Base-by-base conservation (phyloP, 441 rosid genomes). In the Sinapis alba region DNA sequence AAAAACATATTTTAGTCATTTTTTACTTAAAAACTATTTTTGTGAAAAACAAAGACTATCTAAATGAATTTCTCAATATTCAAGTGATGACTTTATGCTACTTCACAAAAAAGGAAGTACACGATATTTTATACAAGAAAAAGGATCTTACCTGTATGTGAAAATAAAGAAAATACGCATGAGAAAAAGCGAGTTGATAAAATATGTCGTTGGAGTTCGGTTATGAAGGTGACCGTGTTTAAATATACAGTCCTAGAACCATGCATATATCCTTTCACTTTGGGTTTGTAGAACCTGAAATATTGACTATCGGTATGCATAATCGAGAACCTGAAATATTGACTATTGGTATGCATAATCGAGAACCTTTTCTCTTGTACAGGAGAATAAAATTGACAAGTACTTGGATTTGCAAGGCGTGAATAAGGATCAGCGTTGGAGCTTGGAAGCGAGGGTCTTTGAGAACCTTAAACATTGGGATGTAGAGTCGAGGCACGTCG, bases 261-360 rank as follows among this genome's bases (percentile, higher is more conserved):
- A 27, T 47, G 16, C 43, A 47, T 65, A 47, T 65, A 3, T 65
- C 36, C 54, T 64, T 23, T 43, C 68, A 63, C 30, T 36, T 38
- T 69, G 4, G 4, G 11, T 69, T 36, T 36, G 7, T 56, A 36
- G 4, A 24, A 24, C 16, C 32, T n/a, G 23, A 32, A 27, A 38
- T 38, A 58, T 16, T 38, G 43, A 27, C 45, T 7, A 19, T 27
- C n/a, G 2, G 12, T 57, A 1, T 56, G 34, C 64, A 68, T 23
- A 13, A 58, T 16, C n/a, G 5, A 58, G 59, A 7, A 16, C 3
- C 3, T 60, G n/a, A n/a, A n/a, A 38, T 38, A 58, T 16, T 38
- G 43, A 27, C 45, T 7, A 19, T 27, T 10, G 2, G 12, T 57
- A 1, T 56, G 34, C 64, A 68, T 23, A 13, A 58, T 16, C n/a